Conservation (phyloP, 495 filamentous ascomycete genomes). For the Usnea hakonensis region DNA sequence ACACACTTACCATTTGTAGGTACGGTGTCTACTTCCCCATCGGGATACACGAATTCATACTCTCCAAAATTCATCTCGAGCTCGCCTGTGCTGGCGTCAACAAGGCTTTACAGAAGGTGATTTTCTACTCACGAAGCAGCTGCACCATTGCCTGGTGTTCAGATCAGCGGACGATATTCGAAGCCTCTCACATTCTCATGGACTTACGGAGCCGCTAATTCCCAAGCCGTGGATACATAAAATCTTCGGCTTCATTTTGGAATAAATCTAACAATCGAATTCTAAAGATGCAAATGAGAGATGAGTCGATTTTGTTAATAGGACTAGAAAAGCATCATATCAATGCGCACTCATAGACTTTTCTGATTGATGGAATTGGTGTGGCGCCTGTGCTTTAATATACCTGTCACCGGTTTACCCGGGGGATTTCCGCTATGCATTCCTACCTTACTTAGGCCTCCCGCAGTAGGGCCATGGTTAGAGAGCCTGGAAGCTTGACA, state of each 20-base stretch:
- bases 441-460: no score
- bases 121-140: background rate
- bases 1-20: background rate
- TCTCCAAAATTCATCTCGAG: conserved; percentile 1
- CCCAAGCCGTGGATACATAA: conserved; percentile 2
- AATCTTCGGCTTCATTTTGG: conserved; percentile 2
- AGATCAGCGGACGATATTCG: background rate
- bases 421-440: no score
- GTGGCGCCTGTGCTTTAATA: no score
- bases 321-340: no score
- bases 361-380: no score
- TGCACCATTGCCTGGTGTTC: background rate
- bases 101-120: background rate
- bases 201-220: conserved; percentile 2
- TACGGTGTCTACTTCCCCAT: background rate
- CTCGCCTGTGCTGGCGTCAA: background rate
- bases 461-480: no score
- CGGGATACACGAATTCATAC: background rate
- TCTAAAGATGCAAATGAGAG: background rate
- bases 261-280: background rate
- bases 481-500: no score
- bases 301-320: background rate
- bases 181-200: background rate
- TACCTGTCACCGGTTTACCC: no score
- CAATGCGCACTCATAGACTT: no score